Evolutionary conservation across 768 basidiomycete species (phyloP), one percentile per base, ranked within the genome.

Genomic region (Collybiopsis confluens): DNA sequence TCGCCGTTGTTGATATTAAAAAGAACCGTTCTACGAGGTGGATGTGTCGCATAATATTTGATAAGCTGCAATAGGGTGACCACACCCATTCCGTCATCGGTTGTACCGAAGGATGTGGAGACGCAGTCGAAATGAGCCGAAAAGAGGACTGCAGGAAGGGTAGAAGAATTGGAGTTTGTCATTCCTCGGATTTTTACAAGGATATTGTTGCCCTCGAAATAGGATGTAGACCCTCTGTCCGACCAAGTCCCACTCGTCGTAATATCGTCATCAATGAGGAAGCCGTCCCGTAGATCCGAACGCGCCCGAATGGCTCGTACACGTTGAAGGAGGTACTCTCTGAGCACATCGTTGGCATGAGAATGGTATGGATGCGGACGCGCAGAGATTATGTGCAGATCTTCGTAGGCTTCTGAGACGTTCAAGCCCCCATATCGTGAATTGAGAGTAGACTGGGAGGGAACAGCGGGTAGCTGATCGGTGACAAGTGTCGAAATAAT

Each of bases 1-100:
- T 92, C 91, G 1, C 86, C 90, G 56, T 92, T 92, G 65, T 93
- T 93, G 64, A 90, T 78, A 61, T 92, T 90, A 73, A 92, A 90
- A 3, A 93, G 68, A 5, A 85, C 84, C 0, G 87, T 88, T 36
- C 82, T 74, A 38, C 70, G 67, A 1, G 80, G 80, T 6, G 75
- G 70, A 37, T 82, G 71, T 52, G 69, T 66, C 0, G 74, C 71
- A 49, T 83, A 72, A 57, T 81, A 78, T 37, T 81, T 69, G 33
- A 88, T 70, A 59, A 92, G 74, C 54, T 88, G 84, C 23, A 91
- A 64, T 1, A 88, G 67, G 0, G 84, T 85, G 3, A 71, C 81
- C 4, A 86, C 73, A 10, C 83, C 86, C 79, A 90, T 89, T 15
- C 86, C 87, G 56, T 90, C 81, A 58, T 92, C 91, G 1, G 87